These are phyloP conservation scores for Arthrobotrys entomopaga DNA, from an alignment of 2,329 filamentous ascomycete genomes.

Conservation along the genomic window DNA sequence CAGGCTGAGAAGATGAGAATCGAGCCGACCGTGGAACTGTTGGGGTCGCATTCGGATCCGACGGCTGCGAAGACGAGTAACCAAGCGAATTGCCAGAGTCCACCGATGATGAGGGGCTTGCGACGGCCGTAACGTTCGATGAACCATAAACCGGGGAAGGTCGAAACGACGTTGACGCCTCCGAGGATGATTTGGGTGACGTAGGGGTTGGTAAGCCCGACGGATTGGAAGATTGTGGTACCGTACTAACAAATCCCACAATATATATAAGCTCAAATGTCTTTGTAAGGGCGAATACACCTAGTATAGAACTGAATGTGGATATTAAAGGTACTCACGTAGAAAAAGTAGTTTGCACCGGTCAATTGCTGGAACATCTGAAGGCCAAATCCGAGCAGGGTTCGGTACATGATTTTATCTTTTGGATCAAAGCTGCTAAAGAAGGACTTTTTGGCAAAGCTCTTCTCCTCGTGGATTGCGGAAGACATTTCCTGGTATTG, in stretches of 20 bases:
- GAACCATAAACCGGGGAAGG: constrained; percentile 74
- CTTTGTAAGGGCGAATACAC: too few relatives aligned
- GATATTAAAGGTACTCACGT: constrained; percentile 27
- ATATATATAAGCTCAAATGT: too few relatives aligned
- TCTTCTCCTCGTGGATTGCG: constrained; percentile 67
- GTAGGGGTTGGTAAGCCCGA: constrained; percentile 74
- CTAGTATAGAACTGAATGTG: neutral
- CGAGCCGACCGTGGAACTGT: constrained; percentile 65
- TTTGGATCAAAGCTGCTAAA: constrained; percentile 74
- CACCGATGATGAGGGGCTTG: constrained; percentile 73
- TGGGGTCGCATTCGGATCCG: constrained; percentile 61
- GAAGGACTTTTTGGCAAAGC: constrained; percentile 68
- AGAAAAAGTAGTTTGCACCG: constrained; percentile 62
- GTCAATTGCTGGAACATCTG: constrained; percentile 76
- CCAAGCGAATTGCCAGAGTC: constrained; percentile 74
- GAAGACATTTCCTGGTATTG: constrained; percentile 67
- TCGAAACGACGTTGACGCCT: constrained; percentile 74
- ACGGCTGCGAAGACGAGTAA: constrained; percentile 73
- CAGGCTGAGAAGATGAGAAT: constrained; percentile 76
- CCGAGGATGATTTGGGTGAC: constrained; percentile 75
- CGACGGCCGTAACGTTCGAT: constrained; percentile 76
- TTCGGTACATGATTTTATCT: constrained; percentile 72
- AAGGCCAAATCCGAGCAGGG: constrained; percentile 70
- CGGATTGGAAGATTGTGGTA: constrained; percentile 74
- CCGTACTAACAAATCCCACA: constrained; percentile 67